Evolutionary conservation across 1,284 basidiomycete genomes (phyloP), one percentile per base, ranked within the genome.

Genomic region (Mycocalia duriaeana): DNA sequence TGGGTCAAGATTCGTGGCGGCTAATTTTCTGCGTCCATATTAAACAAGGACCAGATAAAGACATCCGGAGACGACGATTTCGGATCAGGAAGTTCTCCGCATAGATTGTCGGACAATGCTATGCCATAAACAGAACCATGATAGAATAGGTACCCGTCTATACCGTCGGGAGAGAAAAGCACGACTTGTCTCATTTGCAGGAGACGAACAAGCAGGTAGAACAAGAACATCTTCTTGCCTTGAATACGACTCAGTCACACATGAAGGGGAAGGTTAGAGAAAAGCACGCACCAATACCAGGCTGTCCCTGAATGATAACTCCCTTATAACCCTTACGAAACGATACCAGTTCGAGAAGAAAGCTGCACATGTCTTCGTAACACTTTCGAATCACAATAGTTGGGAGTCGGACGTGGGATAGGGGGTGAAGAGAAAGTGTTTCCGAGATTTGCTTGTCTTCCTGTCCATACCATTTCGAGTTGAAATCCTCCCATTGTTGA

Each of bases 31-130:
- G 18, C 41, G 19, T 14, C 3, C 14, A 50, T 26, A 38, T 50
- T 46, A 24, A 50, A 44, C 25, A 50, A 40, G 5, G 49, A 48
- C 46, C 46, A 50, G 7, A 50, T 37, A 44, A 50, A 50, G 39
- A 50, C 18, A 2, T 48, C 9, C 4, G 34, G 39, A 25, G 40
- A 20, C 25, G 28, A 9, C 4, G 31, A 31, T 23, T 50, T 48
- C 26, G 46, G 46, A 37, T 25, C n/a, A 38, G 48, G 48, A 20
- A 49, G 45, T 28, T 13, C 18, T 25, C 13, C 18, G n/a, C 9
- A 18, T 28, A 8, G 47, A 14, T 8, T 16, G n/a, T 19, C 31
- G 14, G 9, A 14, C n/a, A 45, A 1, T 3, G 13, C 8, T 16
- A 22, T 25, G 23, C 26, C 24, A 49, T 45, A 49, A 1, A 49